Evolutionary conservation across 2,329 filamentous ascomycete genomes (phyloP).

Genomic region (Colletotrichum neosansevieriae): DNA sequence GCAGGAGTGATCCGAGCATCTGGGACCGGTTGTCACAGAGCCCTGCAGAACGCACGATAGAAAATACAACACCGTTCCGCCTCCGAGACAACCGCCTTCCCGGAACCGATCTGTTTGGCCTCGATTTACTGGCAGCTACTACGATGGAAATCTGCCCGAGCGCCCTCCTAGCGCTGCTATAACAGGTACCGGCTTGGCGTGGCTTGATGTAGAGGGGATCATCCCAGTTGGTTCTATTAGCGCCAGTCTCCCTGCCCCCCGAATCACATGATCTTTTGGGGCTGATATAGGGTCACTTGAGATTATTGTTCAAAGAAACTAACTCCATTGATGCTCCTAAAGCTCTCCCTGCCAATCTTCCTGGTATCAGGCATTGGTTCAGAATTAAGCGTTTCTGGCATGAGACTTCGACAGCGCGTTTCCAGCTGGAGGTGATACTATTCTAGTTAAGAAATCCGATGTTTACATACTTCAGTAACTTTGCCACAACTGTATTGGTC

Average conservation of each 20-base stretch:
- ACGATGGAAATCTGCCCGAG: background rate
- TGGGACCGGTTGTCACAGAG: slow-evolving; percentile 4
- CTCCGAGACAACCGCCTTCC: slow-evolving; percentile 12
- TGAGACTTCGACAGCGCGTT: slow-evolving; percentile 13
- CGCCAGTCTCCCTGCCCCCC: slow-evolving; percentile 3
- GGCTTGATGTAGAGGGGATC: slow-evolving; percentile 12
- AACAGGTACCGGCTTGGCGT: background rate
- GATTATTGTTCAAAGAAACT: background rate
- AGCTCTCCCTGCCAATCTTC: background rate
- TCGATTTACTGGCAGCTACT: background rate
- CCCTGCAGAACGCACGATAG: slow-evolving; percentile 4
- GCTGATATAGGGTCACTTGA: background rate
- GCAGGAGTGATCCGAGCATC: slow-evolving; percentile 1
- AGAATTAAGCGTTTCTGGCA: slow-evolving; percentile 3
- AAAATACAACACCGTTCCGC: background rate
- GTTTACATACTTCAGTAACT: slow-evolving; percentile 4
- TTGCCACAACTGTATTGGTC: slow-evolving; percentile 10
- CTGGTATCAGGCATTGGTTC: background rate
- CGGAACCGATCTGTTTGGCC: background rate
- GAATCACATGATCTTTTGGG: background rate
- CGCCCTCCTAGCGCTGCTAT: background rate
- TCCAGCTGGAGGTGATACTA: background rate
- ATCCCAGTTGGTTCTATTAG: slow-evolving; percentile 16
- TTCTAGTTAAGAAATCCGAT: slow-evolving; percentile 16
- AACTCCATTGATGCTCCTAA: slow-evolving; percentile 2